Base-by-base conservation (phyloP, 805 yeast genomes). In the Wickerhamomyces subpelliculosus region DNA sequence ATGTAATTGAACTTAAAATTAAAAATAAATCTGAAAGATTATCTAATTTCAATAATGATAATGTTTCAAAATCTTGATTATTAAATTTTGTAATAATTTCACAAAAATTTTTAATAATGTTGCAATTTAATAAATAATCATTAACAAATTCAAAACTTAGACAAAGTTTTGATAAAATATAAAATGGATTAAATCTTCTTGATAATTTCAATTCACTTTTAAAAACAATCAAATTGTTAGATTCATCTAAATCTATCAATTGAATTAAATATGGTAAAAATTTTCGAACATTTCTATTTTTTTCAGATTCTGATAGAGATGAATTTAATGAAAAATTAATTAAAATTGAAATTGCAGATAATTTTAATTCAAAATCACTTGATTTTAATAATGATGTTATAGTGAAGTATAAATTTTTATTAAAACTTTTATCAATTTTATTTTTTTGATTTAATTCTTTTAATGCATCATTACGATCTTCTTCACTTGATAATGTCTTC, bases 1-100 rank as follows among this genome's bases (percentile, higher is more conserved):
- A 49, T 2, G 65, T 59, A n/a, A 66, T 48, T 16, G 67, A 62
- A 38, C 68, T 60, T 31, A 68, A 39, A 5, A 64, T 55, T 25
- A 64, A 44, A 34, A 66, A 50, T 13, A 65, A 60, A 42, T 61
- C 67, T 9, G 62, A 47, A 11, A 62, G 47, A 28, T 58, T 60
- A 36, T 58, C 55, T 23, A 62, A 42, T 4, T 60, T 48, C 9
- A 47, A 47, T 22, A 57, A 51, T 27, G 59, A 49, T 8, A 62
- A 38, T 14, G 51, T 48, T 17, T 51, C 46, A 22, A 48, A 36
- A 3, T 41, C 26, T 19, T 48, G 46, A 4, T 47, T 45, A 42
- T 58, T 40, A 16, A 42, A 35, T 17, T 52, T 57, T 4, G 46
- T 44, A 2, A 55, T 48, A 19, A 64, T 41, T 3, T 58, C 60